Percentiles rank a stretch among this genome's conserved stretches.
Conservation (phyloP, 108 stramenopile genomes). For the Seminavis robusta region DNA sequence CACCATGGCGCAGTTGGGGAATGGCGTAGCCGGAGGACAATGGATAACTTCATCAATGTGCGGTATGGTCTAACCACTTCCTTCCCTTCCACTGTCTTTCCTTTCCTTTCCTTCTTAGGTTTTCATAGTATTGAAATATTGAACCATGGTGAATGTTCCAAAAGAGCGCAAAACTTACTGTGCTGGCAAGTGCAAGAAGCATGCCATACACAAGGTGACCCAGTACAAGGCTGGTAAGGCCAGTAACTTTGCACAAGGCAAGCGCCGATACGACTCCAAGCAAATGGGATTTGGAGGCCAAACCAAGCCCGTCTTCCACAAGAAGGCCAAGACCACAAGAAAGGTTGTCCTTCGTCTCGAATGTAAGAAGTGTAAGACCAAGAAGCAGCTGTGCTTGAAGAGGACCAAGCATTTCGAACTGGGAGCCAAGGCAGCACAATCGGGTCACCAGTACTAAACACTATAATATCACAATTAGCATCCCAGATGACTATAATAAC, state of each 20-base stretch:
- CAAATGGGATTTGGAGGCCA: slow-evolving; percentile 99
- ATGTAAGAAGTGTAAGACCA: slow-evolving; percentile 99
- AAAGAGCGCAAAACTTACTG: slow-evolving; percentile 99
- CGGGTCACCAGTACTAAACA: slow-evolving; percentile 97
- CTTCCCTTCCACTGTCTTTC: no score
- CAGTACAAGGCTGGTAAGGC: slow-evolving; percentile 99
- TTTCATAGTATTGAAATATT: neutral
- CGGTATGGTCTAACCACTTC: no score
- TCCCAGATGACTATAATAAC: no score
- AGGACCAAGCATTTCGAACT: slow-evolving; percentile 99
- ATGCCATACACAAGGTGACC: slow-evolving; percentile 98
- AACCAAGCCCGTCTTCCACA: slow-evolving; percentile 99
- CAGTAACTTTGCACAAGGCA: slow-evolving; percentile 99
- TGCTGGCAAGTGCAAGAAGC: slow-evolving; percentile 97
- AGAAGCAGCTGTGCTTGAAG: slow-evolving; percentile 98
- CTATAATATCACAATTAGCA: no score
- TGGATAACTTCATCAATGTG: no score
- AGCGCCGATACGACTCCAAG: slow-evolving; percentile 99
- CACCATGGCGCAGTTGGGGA: no score
- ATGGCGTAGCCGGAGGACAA: no score
- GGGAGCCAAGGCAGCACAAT: slow-evolving; percentile 96
- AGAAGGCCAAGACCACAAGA: slow-evolving; percentile 99
- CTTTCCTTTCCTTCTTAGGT: neutral
- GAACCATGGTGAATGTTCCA: slow-evolving; percentile 96
- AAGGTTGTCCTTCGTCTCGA: slow-evolving; percentile 98